Evolutionary conservation across 805 yeast genomes (phyloP).

Genomic region (Candida koratica): DNA sequence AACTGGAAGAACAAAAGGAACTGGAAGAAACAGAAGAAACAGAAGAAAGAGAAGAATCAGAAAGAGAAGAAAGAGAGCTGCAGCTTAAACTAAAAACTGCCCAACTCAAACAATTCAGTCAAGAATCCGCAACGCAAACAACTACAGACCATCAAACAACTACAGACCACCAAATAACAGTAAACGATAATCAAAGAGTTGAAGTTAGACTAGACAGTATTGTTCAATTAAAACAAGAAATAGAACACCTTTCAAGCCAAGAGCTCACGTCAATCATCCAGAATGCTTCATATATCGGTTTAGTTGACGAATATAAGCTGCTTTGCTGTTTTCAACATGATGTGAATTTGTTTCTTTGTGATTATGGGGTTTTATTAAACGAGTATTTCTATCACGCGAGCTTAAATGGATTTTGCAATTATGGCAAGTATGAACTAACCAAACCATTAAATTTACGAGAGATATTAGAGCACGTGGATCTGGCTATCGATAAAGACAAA

Average conservation of each 20-base stretch:
- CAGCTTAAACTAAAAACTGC: conserved; percentile 3
- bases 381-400: conserved; percentile 82
- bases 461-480: conserved; percentile 34
- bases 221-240: conserved; percentile 47
- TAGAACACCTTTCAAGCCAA: conserved; percentile 44
- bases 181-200: conserved; percentile 15
- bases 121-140: neutral
- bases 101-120: conserved; percentile 6
- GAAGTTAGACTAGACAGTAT: conserved; percentile 58
- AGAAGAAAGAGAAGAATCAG: conserved; percentile 20
- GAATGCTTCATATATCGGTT: conserved; percentile 71
- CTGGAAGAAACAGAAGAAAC: conserved; percentile 22
- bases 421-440: conserved; percentile 46
- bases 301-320: conserved; percentile 68
- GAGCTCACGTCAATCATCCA: conserved; percentile 64
- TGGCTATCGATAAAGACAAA: conserved; percentile 4
- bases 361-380: conserved; percentile 64
- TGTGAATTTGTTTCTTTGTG: conserved; percentile 70
- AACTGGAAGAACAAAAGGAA: conserved; percentile 12
- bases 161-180: neutral
- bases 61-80: neutral
- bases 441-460: conserved; percentile 24
- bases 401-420: conserved; percentile 73
- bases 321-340: conserved; percentile 83
- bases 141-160: neutral